phyloP scores from a whole-genome alignment of 805 yeast species.

The Cyberlindnera mycetangii region DNA sequence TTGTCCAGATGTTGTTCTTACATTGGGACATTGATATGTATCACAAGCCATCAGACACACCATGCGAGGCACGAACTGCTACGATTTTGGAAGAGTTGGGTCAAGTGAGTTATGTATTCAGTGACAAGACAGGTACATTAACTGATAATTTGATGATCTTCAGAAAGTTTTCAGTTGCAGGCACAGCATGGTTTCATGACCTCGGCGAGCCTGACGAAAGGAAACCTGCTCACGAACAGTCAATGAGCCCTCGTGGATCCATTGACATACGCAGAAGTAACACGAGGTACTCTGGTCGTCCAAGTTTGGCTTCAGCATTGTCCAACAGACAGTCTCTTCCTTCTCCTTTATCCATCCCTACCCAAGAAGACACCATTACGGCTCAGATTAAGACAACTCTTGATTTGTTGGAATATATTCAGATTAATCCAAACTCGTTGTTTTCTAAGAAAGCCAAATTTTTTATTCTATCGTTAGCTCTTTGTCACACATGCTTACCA shows the following conservation, averaged over 20 bases:
- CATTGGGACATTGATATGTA: slow-evolving; percentile 96
- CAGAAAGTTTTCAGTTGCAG: slow-evolving; percentile 82
- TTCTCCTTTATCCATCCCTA: not conserved
- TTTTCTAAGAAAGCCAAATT: slow-evolving; percentile 74
- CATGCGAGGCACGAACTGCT: slow-evolving; percentile 93
- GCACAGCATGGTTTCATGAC: slow-evolving; percentile 87
- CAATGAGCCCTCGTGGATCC: slow-evolving; percentile 29
- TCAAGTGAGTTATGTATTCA: slow-evolving; percentile 90
- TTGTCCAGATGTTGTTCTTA: slow-evolving; percentile 74
- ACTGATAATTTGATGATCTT: slow-evolving; percentile 95
- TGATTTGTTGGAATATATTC: slow-evolving; percentile 67
- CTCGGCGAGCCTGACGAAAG: slow-evolving; percentile 36
- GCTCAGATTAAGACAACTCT: slow-evolving; percentile 48
- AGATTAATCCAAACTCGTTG: slow-evolving; percentile 62
- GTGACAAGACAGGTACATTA: slow-evolving; percentile 96
- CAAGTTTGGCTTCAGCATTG: slow-evolving; percentile 51
- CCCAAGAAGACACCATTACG: slow-evolving; percentile 1
- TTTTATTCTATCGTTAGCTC: slow-evolving; percentile 75
- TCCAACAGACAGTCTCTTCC: slow-evolving; percentile 7
- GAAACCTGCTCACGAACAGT: not conserved
- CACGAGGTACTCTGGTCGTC: slow-evolving; percentile 47
- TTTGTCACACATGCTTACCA: slow-evolving; percentile 91
- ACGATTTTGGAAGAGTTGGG: slow-evolving; percentile 95
- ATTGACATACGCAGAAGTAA: slow-evolving; percentile 40
- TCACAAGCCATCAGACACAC: slow-evolving; percentile 77